Base-by-base conservation (phyloP, 257 asterid genomes). In the Catharanthus roseus region DNA sequence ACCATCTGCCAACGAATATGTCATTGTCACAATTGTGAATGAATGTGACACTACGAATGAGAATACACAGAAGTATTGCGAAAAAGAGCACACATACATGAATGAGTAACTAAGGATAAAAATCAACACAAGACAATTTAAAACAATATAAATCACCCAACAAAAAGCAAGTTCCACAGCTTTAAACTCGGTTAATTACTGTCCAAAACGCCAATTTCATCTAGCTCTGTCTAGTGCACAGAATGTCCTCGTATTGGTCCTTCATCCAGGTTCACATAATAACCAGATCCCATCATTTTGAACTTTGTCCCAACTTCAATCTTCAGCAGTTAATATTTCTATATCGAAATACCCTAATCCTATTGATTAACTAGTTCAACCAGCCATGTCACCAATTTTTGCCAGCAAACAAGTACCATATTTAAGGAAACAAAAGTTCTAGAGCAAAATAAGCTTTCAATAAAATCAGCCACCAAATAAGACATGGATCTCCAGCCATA, bases 1-100 rank as follows among this genome's bases (percentile, higher is more conserved):
- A 66, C 60, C 38, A 60, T 41, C 69, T 61, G 69, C 68, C 54
- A 28, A n/a, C n/a, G 28, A 61, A 18, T 61, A 18, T 16, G 23
- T 19, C 45, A 18, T 19, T 34, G n/a, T 31, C 45, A 61, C 45
- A 19, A 18, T 31, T 60, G 2, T 6, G 7, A 58, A 33, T 6
- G 12, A 33, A 61, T 33, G 28, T 6, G 8, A 8, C 16, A 34
- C 24, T 0, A 33, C 31, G 47, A 42, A 42, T 4, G 47, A 42
- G 11, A 1, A 42, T 9, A 12, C 11, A 42, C 9, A 10, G 12
- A 42, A 42, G 47, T 4, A 42, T 42, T 42, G 10, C 12, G 10
- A 9, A 42, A 42, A 42, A 42, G 12, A 1, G 11, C 12, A 42
- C 10, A 42, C 5, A 6, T 42, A 42, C 29, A 44, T 44, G 34